These are phyloP conservation scores for Debaryomyces hansenii DNA, from an alignment of 805 yeast genomes.

Conservation along the genomic window DNA sequence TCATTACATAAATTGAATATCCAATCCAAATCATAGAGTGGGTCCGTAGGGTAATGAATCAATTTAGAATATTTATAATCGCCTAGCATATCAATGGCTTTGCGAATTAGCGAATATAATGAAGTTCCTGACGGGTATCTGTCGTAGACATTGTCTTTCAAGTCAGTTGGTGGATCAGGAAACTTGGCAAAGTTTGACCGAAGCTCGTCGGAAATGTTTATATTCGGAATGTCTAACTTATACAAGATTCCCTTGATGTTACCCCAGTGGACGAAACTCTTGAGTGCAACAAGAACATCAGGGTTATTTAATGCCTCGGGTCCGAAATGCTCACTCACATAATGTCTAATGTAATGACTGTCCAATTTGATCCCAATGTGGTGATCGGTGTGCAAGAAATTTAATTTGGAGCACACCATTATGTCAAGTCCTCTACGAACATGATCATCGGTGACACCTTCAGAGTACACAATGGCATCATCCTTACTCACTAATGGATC, in stretches of 20 bases:
- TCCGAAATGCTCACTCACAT: slow-evolving; percentile 41
- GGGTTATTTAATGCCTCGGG: slow-evolving; percentile 35
- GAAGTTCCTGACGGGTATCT: slow-evolving; percentile 58
- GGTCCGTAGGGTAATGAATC: slow-evolving; percentile 32
- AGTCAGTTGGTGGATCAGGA: slow-evolving; percentile 42
- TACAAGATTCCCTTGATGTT: slow-evolving; percentile 48
- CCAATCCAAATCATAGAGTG: slow-evolving; percentile 29
- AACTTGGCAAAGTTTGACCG: slow-evolving; percentile 32
- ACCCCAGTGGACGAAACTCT: slow-evolving; percentile 58
- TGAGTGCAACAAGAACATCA: slow-evolving; percentile 46
- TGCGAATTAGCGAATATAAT: slow-evolving; percentile 42
- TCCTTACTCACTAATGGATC: slow-evolving; percentile 27
- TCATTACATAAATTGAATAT: slow-evolving; percentile 42
- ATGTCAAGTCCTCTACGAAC: slow-evolving; percentile 43
- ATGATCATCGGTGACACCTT: slow-evolving; percentile 30
- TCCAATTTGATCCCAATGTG: slow-evolving; percentile 52
- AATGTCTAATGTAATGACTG: slow-evolving; percentile 42
- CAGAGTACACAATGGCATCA: slow-evolving; percentile 34
- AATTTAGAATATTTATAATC: slow-evolving; percentile 39
- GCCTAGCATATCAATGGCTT: slow-evolving; percentile 32
- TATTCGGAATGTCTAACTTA: slow-evolving; percentile 38
- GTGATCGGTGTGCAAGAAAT: slow-evolving; percentile 57
- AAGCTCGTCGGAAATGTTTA: slow-evolving; percentile 32
- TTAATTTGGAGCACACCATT: slow-evolving; percentile 47
- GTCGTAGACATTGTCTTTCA: slow-evolving; percentile 38